These are phyloP conservation scores for Bauhinia variegata DNA, from an alignment of 306 rosid genomes.

Conservation along the genomic window DNA sequence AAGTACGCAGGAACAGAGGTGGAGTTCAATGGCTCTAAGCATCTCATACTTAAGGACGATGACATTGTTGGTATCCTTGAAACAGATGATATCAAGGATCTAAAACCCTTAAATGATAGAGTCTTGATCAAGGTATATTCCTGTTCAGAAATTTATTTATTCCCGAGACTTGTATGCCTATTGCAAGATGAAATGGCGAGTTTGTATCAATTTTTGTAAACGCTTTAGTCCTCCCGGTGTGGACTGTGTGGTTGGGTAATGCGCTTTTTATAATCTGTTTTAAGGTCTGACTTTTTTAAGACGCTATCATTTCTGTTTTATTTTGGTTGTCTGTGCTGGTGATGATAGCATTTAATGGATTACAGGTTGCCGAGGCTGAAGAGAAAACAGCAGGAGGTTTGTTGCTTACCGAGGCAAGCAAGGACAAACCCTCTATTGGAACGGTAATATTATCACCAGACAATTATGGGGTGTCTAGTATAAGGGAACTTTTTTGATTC, in stretches of 20 bases:
- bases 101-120: slow-evolving; percentile 86
- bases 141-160: slow-evolving; percentile 6
- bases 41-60: slow-evolving; percentile 89
- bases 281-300: slow-evolving; percentile 1
- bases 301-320: slow-evolving; percentile 14
- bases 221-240: not conserved
- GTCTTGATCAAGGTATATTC: slow-evolving; percentile 79
- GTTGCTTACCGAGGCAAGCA: slow-evolving; percentile 77
- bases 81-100: slow-evolving; percentile 86
- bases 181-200: not conserved
- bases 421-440: slow-evolving; percentile 89
- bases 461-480: too few relatives aligned
- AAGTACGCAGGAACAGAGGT: slow-evolving; percentile 91
- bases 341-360: slow-evolving; percentile 19
- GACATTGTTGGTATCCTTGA: slow-evolving; percentile 90
- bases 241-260: not conserved
- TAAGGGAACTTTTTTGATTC: too few relatives aligned
- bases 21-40: slow-evolving; percentile 87
- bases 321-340: not conserved
- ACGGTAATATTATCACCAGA: slow-evolving; percentile 60
- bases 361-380: slow-evolving; percentile 85
- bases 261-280: slow-evolving; percentile 9
- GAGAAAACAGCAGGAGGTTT: slow-evolving; percentile 82
- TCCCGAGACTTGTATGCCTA: slow-evolving; percentile 13
- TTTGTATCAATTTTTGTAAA: not conserved